These are phyloP conservation scores for Fusarium coffeatum DNA, from an alignment of 2,329 filamentous ascomycete species.

Conservation along the genomic window DNA sequence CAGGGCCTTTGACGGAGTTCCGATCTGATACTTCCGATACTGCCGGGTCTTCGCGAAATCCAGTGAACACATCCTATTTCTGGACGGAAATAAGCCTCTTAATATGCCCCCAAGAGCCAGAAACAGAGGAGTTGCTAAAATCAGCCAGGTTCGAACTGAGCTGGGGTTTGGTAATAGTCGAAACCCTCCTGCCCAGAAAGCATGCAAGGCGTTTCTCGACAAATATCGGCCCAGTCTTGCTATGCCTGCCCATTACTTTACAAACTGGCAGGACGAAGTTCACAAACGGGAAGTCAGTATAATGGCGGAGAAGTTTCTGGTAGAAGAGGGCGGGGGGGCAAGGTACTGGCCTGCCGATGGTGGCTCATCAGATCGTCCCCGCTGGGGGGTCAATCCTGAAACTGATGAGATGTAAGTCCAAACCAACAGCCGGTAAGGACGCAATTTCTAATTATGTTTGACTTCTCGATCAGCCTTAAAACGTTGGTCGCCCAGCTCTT, in stretches of 20 bases:
- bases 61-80: too few species aligned
- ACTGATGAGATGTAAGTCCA: neutral
- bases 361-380: neutral
- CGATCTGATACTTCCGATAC: too few species aligned
- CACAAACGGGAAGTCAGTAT: neutral
- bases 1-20: too few species aligned
- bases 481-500: neutral
- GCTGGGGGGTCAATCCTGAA: neutral
- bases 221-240: fast-evolving
- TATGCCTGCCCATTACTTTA: neutral
- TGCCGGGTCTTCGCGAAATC: too few species aligned
- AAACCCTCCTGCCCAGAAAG: neutral
- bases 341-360: constrained; percentile 1
- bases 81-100: neutral
- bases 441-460: neutral
- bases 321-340: neutral
- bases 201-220: neutral
- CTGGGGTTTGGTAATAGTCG: neutral
- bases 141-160: neutral
- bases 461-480: too few species aligned
- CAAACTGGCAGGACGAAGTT: neutral
- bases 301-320: neutral
- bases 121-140: neutral
- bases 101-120: neutral
- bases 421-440: neutral